A percentile compares a stretch with the other conserved stretches of the same genome.
Evolutionary conservation across 805 yeast species (phyloP).

Genomic region (Pichia cabralensis): DNA sequence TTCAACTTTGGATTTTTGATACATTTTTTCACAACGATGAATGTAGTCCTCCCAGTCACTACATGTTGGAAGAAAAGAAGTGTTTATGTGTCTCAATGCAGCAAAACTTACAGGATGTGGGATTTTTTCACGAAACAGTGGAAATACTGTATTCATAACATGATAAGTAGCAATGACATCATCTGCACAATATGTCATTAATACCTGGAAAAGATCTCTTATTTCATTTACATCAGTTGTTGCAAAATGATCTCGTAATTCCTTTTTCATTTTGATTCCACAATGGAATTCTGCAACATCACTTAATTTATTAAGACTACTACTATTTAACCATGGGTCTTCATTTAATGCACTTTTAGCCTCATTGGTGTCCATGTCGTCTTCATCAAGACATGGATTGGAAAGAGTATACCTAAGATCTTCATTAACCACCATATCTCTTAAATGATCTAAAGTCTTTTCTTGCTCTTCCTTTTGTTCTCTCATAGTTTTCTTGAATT

Average conservation of each 20-base stretch:
- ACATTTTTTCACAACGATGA: conserved; percentile 55
- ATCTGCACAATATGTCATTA: conserved; percentile 73
- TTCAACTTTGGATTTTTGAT: conserved; percentile 43
- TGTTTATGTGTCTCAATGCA: conserved; percentile 65
- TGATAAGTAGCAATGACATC: conserved; percentile 73
- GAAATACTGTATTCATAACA: conserved; percentile 61
- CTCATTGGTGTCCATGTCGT: conserved; percentile 13
- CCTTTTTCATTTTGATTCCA: conserved; percentile 54
- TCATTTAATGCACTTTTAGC: conserved; percentile 25
- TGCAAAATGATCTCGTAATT: conserved; percentile 54
- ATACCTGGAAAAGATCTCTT: conserved; percentile 42
- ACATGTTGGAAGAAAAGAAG: conserved; percentile 71
- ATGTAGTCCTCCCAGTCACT: conserved; percentile 64
- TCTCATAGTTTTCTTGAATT: conserved; percentile 36
- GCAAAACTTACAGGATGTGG: conserved; percentile 96
- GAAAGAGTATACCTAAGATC: conserved; percentile 21
- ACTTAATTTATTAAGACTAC: conserved; percentile 70
- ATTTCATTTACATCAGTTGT: conserved; percentile 44
- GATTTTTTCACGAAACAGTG: conserved; percentile 52
- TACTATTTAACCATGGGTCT: conserved; percentile 79
- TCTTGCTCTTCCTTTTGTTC: conserved; percentile 12
- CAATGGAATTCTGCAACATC: conserved; percentile 78
- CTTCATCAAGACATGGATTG: conserved; percentile 22
- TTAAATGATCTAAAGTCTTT: conserved; percentile 12
- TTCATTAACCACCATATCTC: conserved; percentile 15